Conservation (phyloP, 495 filamentous ascomycete species). For the Podospora bellae-mahoneyi region DNA sequence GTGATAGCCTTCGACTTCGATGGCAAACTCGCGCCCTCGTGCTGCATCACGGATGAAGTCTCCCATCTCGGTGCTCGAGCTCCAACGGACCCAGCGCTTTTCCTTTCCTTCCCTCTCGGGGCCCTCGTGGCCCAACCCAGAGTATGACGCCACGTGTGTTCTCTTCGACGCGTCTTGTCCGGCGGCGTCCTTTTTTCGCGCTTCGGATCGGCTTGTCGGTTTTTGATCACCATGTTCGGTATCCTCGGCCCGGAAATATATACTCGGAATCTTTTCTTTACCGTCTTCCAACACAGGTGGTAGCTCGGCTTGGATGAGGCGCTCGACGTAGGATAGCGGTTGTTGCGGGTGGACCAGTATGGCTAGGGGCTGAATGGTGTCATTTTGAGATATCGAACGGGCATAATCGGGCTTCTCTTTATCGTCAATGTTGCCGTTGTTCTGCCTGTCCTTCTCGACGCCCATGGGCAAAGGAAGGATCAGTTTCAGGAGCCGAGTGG, state of each 20-base stretch:
- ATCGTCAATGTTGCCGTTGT: slow-evolving; percentile 33
- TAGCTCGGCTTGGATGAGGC: slow-evolving; percentile 84
- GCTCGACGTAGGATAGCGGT: slow-evolving; percentile 87
- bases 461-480: slow-evolving; percentile 71
- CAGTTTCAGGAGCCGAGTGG: slow-evolving; percentile 83
- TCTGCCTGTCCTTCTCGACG: slow-evolving; percentile 52
- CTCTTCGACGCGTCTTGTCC: slow-evolving; percentile 10
- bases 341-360: slow-evolving; percentile 90
- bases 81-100: slow-evolving; percentile 82
- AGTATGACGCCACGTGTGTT: slow-evolving; percentile 56
- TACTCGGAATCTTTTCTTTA: slow-evolving; percentile 62
- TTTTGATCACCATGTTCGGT: slow-evolving; percentile 55
- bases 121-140: slow-evolving; percentile 54
- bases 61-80: slow-evolving; percentile 80
- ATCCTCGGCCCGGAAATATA: slow-evolving; percentile 81
- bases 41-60: slow-evolving; percentile 94
- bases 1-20: slow-evolving; percentile 72
- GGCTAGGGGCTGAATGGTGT: slow-evolving; percentile 75
- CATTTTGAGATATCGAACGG: slow-evolving; percentile 45
- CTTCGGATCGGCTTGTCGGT: slow-evolving; percentile 33
- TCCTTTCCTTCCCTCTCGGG: slow-evolving; percentile 38
- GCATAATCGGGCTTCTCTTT: slow-evolving; percentile 32
- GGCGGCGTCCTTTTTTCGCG: slow-evolving; percentile 23
- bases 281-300: slow-evolving; percentile 63
- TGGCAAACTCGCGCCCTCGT: slow-evolving; percentile 74